Base-by-base conservation (phyloP, 2,329 filamentous ascomycete genomes). In the Scedosporium apiospermum region DNA sequence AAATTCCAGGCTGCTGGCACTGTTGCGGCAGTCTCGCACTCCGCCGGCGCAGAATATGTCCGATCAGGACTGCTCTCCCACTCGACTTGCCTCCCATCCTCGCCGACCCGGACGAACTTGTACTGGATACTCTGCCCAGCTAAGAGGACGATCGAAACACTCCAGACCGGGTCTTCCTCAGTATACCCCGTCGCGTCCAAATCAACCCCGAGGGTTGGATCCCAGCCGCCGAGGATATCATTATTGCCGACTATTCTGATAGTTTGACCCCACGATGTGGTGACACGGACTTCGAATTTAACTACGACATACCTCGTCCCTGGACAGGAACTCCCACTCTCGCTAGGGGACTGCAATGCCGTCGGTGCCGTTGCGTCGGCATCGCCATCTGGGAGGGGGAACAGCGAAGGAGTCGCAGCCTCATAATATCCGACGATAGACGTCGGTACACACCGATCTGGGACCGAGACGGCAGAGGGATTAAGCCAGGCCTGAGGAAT, bases 241-340 rank as follows among this genome's bases (percentile, higher is more conserved):
- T 71, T 71, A 6, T 64, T 65, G 1, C 70, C 70, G 0, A 81
- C 78, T 12, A 92, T 71, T 71, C 86, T 88, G 69, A 92, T 79
- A 6, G 80, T 85, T 71, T 91, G 79, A 4, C 88, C 88, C 58
- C 71, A 83, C 1, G 69, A 69, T 0, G 88, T 91, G 0, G 75
- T 78, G 21, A 81, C 84, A 1, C 78, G 69, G 65, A 82, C 83
- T 55, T 84, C 76, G 73, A 91, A 90, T 0, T 84, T 84, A 6
- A 91, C 34, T n/a, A 51, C 26, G 26, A 57, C 30, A 42, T 58
- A 34, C 38, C 60, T 12, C 12, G 34, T 41, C 38, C 10, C n/a
- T 5, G 49, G 49, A 21, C 49, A 53, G 1, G 49, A 26, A 53
- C 49, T 21, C 49, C 10, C 49, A 34, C 7, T 34, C 30, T 34